Evolutionary conservation across 2,329 filamentous ascomycete genomes (phyloP).

Genomic region (Orbilia oligospora): DNA sequence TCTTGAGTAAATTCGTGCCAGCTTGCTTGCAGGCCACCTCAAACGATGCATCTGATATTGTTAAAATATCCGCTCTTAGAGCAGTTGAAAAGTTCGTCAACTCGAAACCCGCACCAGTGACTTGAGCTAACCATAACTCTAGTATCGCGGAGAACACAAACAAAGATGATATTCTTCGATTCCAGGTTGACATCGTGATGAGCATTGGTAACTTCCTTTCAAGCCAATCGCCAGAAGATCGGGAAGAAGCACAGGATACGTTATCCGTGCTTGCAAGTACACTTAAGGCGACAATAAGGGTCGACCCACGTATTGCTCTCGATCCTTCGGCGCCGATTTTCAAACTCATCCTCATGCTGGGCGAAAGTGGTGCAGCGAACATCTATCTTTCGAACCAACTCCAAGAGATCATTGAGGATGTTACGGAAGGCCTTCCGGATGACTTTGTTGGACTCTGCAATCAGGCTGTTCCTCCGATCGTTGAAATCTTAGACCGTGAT

Average conservation of each 20-base stretch:
- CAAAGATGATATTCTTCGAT: constrained; percentile 60
- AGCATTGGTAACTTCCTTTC: constrained; percentile 78
- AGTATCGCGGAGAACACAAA: constrained; percentile 69
- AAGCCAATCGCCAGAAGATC: constrained; percentile 70
- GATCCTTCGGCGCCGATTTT: constrained; percentile 80
- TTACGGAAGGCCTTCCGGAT: constrained; percentile 77
- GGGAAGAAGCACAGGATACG: constrained; percentile 91
- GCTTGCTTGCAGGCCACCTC: constrained; percentile 82
- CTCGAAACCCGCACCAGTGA: constrained; percentile 63
- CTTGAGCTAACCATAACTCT: constrained; percentile 3
- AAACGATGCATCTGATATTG: constrained; percentile 84
- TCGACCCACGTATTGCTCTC: constrained; percentile 82
- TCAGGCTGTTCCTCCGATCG: constrained; percentile 89
- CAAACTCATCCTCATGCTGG: constrained; percentile 87
- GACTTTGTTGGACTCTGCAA: constrained; percentile 83
- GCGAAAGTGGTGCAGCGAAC: constrained; percentile 88
- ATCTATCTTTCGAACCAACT: constrained; percentile 92
- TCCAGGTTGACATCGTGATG: constrained; percentile 68
- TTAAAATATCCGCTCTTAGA: constrained; percentile 92
- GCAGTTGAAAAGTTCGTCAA: constrained; percentile 77
- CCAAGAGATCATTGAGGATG: constrained; percentile 90
- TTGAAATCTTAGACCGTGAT: constrained; percentile 89
- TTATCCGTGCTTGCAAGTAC: constrained; percentile 91
- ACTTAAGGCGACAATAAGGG: constrained; percentile 83
- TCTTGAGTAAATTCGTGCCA: constrained; percentile 75